Base-by-base conservation (phyloP, 163 green algal species). In the Volvox carteri region DNA sequence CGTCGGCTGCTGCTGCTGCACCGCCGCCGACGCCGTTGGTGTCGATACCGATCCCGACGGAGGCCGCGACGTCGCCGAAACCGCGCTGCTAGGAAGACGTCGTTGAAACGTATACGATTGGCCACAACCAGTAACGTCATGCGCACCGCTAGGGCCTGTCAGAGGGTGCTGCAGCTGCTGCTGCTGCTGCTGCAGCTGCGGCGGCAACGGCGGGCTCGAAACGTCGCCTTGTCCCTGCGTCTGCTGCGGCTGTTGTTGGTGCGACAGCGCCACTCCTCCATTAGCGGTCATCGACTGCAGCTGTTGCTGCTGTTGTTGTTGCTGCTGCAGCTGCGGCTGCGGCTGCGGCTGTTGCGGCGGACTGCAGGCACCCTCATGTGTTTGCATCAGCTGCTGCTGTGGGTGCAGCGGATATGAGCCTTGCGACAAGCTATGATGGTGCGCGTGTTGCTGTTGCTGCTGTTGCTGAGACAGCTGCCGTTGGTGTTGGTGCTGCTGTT, bases 381-480 rank as follows among this genome's bases (percentile, higher is more conserved):
- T 0, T 30, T 65, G 75, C 33, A 56, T 35, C 52, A 54, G 30
- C 33, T 16, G 21, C 76, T 52, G 76, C 19, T 39, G 50, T 12
- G 23, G 52, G 19, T 73, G 77, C 56, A 75, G 54, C 35, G 77
- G 77, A 23, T 74, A 56, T 7, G 54, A 74, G 54, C 77, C 77
- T 11, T 68, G 46, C 3, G 77, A 85, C 77, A 85, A n/a, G 77
- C 56, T 75, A 54, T 85, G 77, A 7, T 50, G 46, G 75, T 84
- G 54, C 37, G 9, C 16, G 39, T 30, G 65, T 12, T 48, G 30
- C 30, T 75, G 65, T 39, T 73, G 62, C 62, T 73, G 62, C 62
- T 73, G 62, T 39, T 16, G 62, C 62, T 73, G 62, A 4, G n/a
- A n/a, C n/a, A n/a, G n/a, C n/a, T n/a, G n/a, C n/a, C n/a, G n/a